Base-by-base conservation (phyloP, 176 grass and related monocot species). In the Tillandsia fasciculata region DNA sequence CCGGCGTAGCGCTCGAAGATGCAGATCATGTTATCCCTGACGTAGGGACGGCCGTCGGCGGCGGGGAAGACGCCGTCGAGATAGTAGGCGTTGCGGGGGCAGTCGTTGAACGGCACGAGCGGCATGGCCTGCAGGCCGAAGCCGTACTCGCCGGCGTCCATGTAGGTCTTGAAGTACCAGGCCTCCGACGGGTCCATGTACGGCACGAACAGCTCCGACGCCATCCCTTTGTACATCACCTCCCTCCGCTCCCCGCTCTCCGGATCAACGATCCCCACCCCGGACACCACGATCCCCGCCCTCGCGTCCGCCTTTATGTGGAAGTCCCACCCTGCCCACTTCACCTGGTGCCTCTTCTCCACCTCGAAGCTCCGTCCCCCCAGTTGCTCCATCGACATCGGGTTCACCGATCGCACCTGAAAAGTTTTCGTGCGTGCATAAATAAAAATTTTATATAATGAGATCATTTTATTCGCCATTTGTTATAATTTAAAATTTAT, bases 111-210 rank as follows among this genome's bases (percentile, higher is more conserved):
- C 79, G 89, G 89, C 26, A 96, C 93, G 2, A 96, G 83, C 47
- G 89, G 81, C 89, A 92, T 96, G 50, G 93, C 70, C 74, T 87
- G 79, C 68, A 92, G 82, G 14, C 93, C 89, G 70, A 96, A 96
- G 0, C 89, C 89, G 68, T 92, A 96, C 80, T 96, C 93, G 15
- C 93, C 93, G 51, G 89, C 89, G 75, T 96, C 93, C 89, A 96
- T 87, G 74, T 87, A 96, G 13, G 93, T 96, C 81, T 96, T 96
- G 75, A 96, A 96, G 74, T 96, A 96, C 93, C 93, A 96, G 10
- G 83, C 88, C 58, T 89, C 89, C 0, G 88, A 72, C 3, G 93
- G 93, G 81, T 96, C 93, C 88, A 96, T 96, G 81, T 96, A 96
- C 23, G 93, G 93, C 72, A 96, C 93, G 72, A 96, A 96, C 57